Evolutionary conservation across 202 grass and related monocot genomes (phyloP).

Genomic region (Cymbopogon flexuosus): DNA sequence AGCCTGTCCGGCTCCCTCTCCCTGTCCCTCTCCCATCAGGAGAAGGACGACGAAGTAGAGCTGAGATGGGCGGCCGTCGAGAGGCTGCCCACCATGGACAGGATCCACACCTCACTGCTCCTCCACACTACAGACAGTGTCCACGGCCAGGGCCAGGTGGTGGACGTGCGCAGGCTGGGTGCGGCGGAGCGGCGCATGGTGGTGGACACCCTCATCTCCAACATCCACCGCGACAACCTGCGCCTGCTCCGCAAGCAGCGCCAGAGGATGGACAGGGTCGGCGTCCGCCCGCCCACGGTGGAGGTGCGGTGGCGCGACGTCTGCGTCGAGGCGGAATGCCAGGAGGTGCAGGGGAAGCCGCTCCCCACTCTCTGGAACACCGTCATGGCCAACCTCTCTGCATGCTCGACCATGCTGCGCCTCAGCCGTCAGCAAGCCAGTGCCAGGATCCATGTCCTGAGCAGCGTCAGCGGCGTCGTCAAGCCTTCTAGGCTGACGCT

Average conservation of each 20-base stretch:
- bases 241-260: constrained; percentile 52
- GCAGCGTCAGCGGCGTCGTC: constrained; percentile 36
- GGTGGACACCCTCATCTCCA: constrained; percentile 35
- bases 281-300: constrained; percentile 47
- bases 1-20: background rate
- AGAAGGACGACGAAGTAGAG: constrained; percentile 25
- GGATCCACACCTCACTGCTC: constrained; percentile 39
- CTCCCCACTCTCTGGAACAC: constrained; percentile 58
- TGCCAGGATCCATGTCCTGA: constrained; percentile 23
- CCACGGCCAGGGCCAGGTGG: background rate
- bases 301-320: constrained; percentile 35
- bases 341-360: constrained; percentile 42
- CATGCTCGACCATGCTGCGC: background rate
- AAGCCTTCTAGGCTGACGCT: constrained; percentile 44
- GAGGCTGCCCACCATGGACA: constrained; percentile 44
- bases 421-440: constrained; percentile 3
- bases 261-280: constrained; percentile 44
- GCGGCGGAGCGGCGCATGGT: background rate
- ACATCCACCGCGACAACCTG: constrained; percentile 56
- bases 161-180: constrained; percentile 44
- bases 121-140: too few species aligned
- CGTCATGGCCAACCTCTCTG: constrained; percentile 20
- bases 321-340: constrained; percentile 32
- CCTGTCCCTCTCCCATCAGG: background rate
- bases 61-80: constrained; percentile 57